A percentile compares a stretch with the other conserved stretches of the same genome.
phyloP scores from a whole-genome alignment of 768 basidiomycete genomes.

The Paxillus ammoniavirescens region DNA sequence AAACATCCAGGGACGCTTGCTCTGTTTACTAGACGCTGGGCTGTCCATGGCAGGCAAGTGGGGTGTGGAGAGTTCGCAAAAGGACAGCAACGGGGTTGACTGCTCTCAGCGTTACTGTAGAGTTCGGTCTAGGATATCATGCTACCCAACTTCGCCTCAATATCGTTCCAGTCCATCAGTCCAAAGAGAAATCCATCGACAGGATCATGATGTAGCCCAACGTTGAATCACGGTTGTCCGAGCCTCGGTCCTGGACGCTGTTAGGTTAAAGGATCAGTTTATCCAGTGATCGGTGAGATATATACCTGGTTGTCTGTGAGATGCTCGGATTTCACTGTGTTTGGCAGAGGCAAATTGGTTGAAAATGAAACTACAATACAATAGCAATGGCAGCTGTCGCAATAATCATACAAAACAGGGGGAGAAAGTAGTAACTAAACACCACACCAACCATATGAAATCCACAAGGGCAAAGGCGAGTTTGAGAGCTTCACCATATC shows the following conservation, averaged over 20 bases:
- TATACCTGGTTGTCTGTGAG: too few species aligned
- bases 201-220: too few species aligned
- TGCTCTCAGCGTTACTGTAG: too few species aligned
- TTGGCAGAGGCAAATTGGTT: background rate
- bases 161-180: too few species aligned
- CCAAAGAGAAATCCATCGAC: too few species aligned
- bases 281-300: too few species aligned
- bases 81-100: background rate
- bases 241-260: too few species aligned
- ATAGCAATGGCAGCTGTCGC: slow-evolving; percentile 16
- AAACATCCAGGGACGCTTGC: background rate
- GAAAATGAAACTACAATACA: slow-evolving; percentile 8
- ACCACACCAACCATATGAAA: background rate
- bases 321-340: background rate
- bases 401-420: slow-evolving; percentile 21
- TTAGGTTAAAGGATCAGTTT: too few species aligned
- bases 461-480: background rate
- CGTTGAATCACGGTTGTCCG: too few species aligned
- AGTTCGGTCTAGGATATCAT: too few species aligned
- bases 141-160: too few species aligned
- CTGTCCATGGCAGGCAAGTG: slow-evolving; percentile 1
- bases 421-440: slow-evolving; percentile 18
- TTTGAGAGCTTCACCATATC: slow-evolving; percentile 57
- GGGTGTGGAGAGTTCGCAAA: background rate
- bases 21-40: slow-evolving; percentile 6